These are phyloP conservation scores for Malus hybrid DNA, from an alignment of 331 rosid species.

Conservation along the genomic window DNA sequence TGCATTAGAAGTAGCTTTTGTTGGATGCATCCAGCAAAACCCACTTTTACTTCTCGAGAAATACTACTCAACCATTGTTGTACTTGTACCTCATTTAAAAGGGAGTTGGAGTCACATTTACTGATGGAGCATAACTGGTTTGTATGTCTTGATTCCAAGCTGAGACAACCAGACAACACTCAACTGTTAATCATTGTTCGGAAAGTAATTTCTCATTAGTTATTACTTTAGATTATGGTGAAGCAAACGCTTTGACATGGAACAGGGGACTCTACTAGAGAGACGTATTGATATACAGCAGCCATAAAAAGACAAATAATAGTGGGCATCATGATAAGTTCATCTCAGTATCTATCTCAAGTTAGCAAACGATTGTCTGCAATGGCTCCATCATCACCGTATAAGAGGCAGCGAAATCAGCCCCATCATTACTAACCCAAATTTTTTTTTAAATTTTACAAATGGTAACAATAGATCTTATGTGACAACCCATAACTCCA, in stretches of 20 bases:
- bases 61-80: conserved; percentile 6
- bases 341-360: not conserved
- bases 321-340: not conserved
- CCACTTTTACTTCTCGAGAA: not conserved
- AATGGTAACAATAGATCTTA: not conserved
- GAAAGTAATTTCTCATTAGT: not conserved
- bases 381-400: not conserved
- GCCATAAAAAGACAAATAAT: not conserved
- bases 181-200: not conserved
- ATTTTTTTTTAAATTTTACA: not conserved
- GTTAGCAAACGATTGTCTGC: not conserved
- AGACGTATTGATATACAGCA: not conserved
- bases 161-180: conserved; percentile 18
- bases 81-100: conserved; percentile 76
- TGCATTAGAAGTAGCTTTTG: not conserved
- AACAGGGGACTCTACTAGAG: not conserved
- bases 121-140: conserved; percentile 95
- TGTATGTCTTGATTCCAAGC: conserved; percentile 73
- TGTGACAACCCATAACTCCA: not conserved
- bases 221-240: not conserved
- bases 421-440: not conserved
- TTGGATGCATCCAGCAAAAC: too few relatives aligned
- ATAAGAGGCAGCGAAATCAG: not conserved
- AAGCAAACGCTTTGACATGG: not conserved
- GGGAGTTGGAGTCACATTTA: conserved; percentile 84